Base-by-base conservation (phyloP, 2,329 filamentous ascomycete genomes). In the Parascedosporium putredinis region DNA sequence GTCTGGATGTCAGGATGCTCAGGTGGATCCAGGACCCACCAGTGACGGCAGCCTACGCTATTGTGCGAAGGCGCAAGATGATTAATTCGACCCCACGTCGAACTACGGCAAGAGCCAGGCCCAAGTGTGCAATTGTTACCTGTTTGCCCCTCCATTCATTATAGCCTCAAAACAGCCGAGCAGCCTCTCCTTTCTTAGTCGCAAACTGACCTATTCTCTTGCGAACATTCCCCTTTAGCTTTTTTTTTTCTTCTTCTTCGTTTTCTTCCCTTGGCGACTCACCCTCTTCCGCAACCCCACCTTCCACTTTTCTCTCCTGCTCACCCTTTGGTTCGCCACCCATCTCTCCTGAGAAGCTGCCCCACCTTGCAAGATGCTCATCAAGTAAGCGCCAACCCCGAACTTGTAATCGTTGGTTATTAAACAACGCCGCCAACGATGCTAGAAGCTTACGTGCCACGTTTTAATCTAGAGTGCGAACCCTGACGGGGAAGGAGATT, bases 401-500 rank as follows among this genome's bases (percentile, higher is more conserved):
- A 3, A 20, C 24, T 9, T n/a, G n/a, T 14, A n/a, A n/a, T n/a
- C n/a, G n/a, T n/a, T n/a, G n/a, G n/a, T n/a, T n/a, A n/a, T n/a
- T n/a, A n/a, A n/a, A n/a, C n/a, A n/a, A n/a, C n/a, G n/a, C n/a
- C n/a, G n/a, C n/a, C n/a, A n/a, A n/a, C 45, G 1, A 29, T 14
- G 23, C 23, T n/a, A 25, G 6, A 12, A 29, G 23, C 42, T 45
- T 25, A 45, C 20, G 25, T 23, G 42, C 23, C 42, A 27, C 36
- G 9, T n/a, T 31, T 9, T 38, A 40, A n/a, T n/a, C n/a, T 59
- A 98, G 91, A 77, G 91, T 98, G 65, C 86, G 93, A 65, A 98
- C 93, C 55, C 83, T 98, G 56, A 97, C 93, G 56, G 93, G 93
- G 64, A 97, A 97, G 76, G 89, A 98, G 73, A 97, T 97, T 67